Evolutionary conservation across 805 yeast genomes (phyloP), one percentile per base, ranked within the genome.

Genomic region (Brettanomyces naardenensis): DNA sequence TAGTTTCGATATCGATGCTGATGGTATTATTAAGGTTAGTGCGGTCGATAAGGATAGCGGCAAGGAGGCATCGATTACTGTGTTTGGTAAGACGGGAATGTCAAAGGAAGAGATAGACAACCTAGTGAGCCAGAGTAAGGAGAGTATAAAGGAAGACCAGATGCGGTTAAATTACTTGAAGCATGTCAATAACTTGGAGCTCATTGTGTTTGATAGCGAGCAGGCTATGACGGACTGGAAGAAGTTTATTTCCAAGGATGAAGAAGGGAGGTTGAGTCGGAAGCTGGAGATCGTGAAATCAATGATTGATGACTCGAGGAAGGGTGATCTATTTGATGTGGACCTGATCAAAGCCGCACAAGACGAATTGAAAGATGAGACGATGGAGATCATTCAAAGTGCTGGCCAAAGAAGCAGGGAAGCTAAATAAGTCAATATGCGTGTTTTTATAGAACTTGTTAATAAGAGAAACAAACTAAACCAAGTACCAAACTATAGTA

Each of bases 11-110:
- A 85, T 88, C 56, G 96, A 88, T 65, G 94, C 96, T 40, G 96
- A 88, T 66, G 97, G 97, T 58, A 89, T 88, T 63, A 87, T 88
- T 72, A 89, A 88, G 73, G 96, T 88, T 42, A 78, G 86, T 63
- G 96, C 96, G 39, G 79, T 80, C 56, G 97, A 88, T 70, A 84
- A 87, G 75, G 92, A 89, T 48, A 78, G 94, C 48, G 85, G 82
- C 71, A 88, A 88, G 76, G 89, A 84, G 52, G 88, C 95, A 41
- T 85, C 95, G 44, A 89, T 88, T 67, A 88, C 96, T 36, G 96
- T 88, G 48, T 95, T 95, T 50, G 97, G 95, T 51, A 84, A 95
- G 41, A 85, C 95, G 33, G 97, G 96, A 65, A 71, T 88, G 62
- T 79, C 89, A 49, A 92, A 87, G 57, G 60, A 82, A 43, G 96